phyloP scores from a whole-genome alignment of 495 filamentous ascomycete genomes.

The Aspergillus sclerotioniger region DNA sequence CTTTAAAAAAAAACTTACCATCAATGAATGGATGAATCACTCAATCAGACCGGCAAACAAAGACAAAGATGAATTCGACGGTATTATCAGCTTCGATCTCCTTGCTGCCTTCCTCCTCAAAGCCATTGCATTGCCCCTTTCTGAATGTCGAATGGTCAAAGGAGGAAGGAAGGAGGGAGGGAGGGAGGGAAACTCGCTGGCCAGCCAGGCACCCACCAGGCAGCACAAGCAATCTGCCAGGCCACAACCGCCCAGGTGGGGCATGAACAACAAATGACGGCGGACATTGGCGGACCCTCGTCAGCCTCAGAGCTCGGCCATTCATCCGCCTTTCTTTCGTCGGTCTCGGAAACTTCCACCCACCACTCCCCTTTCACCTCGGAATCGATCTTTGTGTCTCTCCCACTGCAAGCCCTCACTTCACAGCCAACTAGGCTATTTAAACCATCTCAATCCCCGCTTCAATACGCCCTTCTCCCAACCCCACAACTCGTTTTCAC shows the following conservation, averaged over 20 bases:
- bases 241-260: background rate
- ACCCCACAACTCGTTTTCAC: background rate
- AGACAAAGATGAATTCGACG: too few species aligned
- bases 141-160: background rate
- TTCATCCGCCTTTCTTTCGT: background rate
- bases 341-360: background rate
- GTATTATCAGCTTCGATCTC: too few species aligned
- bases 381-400: background rate
- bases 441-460: background rate
- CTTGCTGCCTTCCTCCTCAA: too few species aligned
- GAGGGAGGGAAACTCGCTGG: background rate
- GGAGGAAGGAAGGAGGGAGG: background rate
- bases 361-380: background rate
- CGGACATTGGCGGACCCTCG: conserved; percentile 2
- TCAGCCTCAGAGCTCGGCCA: conserved; percentile 1
- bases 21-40: too few species aligned
- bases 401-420: background rate
- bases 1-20: too few species aligned
- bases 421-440: background rate
- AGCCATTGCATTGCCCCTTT: too few species aligned
- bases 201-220: conserved; percentile 4
- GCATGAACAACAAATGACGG: conserved; percentile 1
- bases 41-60: too few species aligned
- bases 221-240: background rate
- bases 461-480: background rate